Conservation (phyloP, 2,329 filamentous ascomycete genomes). For the Lasiodiplodia sp. region DNA sequence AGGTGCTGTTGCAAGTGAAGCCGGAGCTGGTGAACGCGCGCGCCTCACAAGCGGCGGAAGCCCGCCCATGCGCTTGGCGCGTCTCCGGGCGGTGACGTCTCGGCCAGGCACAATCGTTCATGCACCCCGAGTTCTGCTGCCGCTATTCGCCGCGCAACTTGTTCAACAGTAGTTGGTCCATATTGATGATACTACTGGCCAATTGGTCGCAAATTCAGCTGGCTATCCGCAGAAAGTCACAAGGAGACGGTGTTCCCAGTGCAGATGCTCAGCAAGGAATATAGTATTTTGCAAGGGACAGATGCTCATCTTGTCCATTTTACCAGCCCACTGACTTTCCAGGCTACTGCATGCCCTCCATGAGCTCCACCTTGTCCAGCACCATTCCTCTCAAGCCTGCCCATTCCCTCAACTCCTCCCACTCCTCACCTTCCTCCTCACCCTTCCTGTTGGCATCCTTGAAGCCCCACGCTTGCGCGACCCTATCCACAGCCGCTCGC, state of each 20-base stretch:
- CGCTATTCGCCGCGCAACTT: not conserved
- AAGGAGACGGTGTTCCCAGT: not conserved
- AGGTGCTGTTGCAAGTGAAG: constrained; percentile 25
- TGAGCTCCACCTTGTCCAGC: constrained; percentile 84
- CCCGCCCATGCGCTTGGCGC: constrained; percentile 20
- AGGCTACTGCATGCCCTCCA: constrained; percentile 84
- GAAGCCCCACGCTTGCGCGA: constrained; percentile 92
- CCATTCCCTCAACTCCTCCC: constrained; percentile 85
- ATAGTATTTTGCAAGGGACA: not conserved
- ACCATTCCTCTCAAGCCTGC: constrained; percentile 86
- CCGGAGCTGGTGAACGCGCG: constrained; percentile 25
- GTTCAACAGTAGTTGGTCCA: not conserved
- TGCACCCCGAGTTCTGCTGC: not conserved
- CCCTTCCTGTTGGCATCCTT: constrained; percentile 79
- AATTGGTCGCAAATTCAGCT: not conserved
- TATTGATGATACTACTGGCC: not conserved
- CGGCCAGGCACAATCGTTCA: constrained; percentile 14
- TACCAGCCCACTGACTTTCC: not conserved
- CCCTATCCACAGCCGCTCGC: constrained; percentile 81
- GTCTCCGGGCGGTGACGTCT: constrained; percentile 25
- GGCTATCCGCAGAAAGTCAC: not conserved
- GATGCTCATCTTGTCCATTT: not conserved
- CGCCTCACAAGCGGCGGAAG: constrained; percentile 21
- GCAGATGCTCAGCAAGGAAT: not conserved
- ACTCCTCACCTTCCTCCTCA: constrained; percentile 90